phyloP scores from a whole-genome alignment of 345 rosid species.

The Noccaea caerulescens region DNA sequence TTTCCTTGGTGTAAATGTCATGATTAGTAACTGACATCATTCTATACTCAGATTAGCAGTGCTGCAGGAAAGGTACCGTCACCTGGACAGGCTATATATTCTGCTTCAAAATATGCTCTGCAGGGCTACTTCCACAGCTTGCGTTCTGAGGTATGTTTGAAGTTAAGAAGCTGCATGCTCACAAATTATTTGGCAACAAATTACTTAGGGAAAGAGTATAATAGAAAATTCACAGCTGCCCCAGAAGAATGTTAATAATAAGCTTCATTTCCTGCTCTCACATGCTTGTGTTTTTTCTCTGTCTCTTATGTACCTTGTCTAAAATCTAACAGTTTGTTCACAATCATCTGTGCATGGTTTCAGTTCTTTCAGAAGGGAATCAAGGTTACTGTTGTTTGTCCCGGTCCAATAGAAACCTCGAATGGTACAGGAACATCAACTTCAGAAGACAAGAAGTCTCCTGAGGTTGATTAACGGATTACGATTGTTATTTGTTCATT shows the following conservation, averaged over 20 bases:
- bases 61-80: slow-evolving; percentile 96
- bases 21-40: slow-evolving; percentile 15
- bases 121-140: slow-evolving; percentile 89
- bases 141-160: slow-evolving; percentile 86
- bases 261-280: neutral
- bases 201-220: neutral
- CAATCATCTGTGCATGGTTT: slow-evolving; percentile 19
- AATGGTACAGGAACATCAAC: slow-evolving; percentile 61
- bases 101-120: slow-evolving; percentile 89
- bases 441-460: slow-evolving; percentile 51
- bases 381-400: slow-evolving; percentile 91
- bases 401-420: slow-evolving; percentile 86
- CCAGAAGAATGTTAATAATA: neutral
- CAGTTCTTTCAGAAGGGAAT: slow-evolving; percentile 86
- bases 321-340: neutral
- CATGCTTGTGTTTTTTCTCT: neutral
- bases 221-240: neutral
- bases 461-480: slow-evolving; percentile 53
- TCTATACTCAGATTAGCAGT: slow-evolving; percentile 77
- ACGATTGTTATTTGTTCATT: slow-evolving; percentile 15
- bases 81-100: slow-evolving; percentile 93
- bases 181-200: slow-evolving; percentile 5
- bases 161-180: neutral
- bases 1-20: slow-evolving; percentile 13
- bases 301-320: neutral